Evolutionary conservation across 2,329 filamentous ascomycete species (phyloP), one percentile per base, ranked within the genome.

Genomic region (Xylaria sp.): DNA sequence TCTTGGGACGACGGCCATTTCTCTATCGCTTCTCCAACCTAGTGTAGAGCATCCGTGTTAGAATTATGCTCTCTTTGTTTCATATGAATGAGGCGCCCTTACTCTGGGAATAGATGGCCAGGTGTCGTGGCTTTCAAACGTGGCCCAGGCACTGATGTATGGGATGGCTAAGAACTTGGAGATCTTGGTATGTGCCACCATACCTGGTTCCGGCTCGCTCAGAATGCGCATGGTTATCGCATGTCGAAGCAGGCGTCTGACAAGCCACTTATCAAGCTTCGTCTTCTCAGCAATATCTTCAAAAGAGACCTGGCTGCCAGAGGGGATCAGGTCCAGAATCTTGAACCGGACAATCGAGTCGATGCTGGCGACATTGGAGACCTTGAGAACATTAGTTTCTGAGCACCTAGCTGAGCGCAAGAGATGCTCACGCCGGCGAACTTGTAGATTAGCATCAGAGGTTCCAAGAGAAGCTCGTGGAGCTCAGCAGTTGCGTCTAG

Each of bases 381-480:
- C 19, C 60, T 66, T 23, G 37, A 48, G 15, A 59, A 40, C 23
- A 33, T 67, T 59, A 67, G 40, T 53, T 63, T 41, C 6, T 41
- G 7, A 60, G 17, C n/a, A 47, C 31, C 31, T 25, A 54, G 31
- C 46, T 35, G 40, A 56, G 8, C 13, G 17, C 35, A 38, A 53
- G 53, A 25, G 21, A 38, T 25, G 10, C 63, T 64, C 65, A 69
- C 66, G 17, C n/a, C 63, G 23, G 11, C 27, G 19, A 66, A 66
- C 35, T 63, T 67, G 60, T 43, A 69, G 49, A 60, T 44, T 27
- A 68, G 49, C n/a, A 25, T 27, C 19, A 69, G 86, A 82, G 41
- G 81, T 83, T 58, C 88, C 87, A 84, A 88, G 15, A 69, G 65
- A 8, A 69, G 10, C 19, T 69, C 67, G 43, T 68, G 60, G 2